Conservation (phyloP, 305 asterid genomes). For the Petunia hybrid region DNA sequence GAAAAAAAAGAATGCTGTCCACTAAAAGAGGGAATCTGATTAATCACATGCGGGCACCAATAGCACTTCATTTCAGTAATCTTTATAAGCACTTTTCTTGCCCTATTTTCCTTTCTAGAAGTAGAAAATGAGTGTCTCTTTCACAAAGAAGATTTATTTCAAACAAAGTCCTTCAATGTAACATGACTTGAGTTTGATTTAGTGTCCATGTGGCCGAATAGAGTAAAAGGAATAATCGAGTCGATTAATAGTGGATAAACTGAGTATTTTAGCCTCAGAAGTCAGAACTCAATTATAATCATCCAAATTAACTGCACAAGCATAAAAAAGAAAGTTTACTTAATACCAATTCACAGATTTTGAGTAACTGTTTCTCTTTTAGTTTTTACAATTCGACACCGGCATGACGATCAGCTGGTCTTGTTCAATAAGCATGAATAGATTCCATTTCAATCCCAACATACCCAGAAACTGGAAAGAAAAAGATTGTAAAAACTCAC, state of each 20-base stretch:
- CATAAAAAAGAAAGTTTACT: too few relatives aligned
- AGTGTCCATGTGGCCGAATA: not conserved
- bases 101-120: not conserved
- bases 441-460: not conserved
- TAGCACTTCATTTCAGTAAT: not conserved
- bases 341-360: not conserved
- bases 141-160: not conserved
- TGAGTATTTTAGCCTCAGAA: not conserved
- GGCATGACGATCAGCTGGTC: not conserved
- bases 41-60: not conserved
- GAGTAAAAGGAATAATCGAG: not conserved
- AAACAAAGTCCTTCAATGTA: not conserved
- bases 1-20: not conserved
- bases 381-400: not conserved
- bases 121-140: not conserved
- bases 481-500: slow-evolving; percentile 59
- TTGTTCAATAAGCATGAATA: not conserved
- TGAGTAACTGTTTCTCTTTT: not conserved
- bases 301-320: too few relatives aligned
- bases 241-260: not conserved
- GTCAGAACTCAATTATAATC: too few relatives aligned
- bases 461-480: slow-evolving; percentile 3
- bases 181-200: not conserved
- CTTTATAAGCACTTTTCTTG: not conserved
- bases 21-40: not conserved